Percentiles rank a stretch among this genome's conserved stretches.
phyloP scores from a whole-genome alignment of 139 green algal species.

The Asterochloris erici region DNA sequence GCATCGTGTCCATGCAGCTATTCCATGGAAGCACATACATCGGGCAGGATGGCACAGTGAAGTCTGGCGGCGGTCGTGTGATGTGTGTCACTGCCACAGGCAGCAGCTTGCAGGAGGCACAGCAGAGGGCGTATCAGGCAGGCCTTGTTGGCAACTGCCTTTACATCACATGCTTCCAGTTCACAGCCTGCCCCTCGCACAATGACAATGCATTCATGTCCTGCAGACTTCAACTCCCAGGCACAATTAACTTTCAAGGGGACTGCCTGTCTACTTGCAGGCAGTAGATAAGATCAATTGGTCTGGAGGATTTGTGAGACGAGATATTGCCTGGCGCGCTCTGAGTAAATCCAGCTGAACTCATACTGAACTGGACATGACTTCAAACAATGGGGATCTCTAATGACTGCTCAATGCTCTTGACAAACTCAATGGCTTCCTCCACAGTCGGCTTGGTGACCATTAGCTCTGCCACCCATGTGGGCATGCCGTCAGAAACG shows the following conservation, averaged over 20 bases:
- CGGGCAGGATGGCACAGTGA: constrained; percentile 46
- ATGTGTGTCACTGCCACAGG: constrained; percentile 79
- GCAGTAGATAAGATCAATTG: constrained; percentile 78
- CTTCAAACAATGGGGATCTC: constrained; percentile 18
- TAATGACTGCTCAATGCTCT: constrained; percentile 45
- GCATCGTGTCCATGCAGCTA: constrained; percentile 37
- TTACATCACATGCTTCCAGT: neutral
- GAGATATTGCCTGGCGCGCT: constrained; percentile 87
- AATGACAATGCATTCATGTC: neutral
- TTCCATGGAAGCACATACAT: constrained; percentile 83
- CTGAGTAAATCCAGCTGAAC: too few relatives aligned
- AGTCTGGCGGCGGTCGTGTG: constrained; percentile 73
- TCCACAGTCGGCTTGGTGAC: constrained; percentile 51
- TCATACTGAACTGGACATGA: neutral
- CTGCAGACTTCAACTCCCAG: neutral
- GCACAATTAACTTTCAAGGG: neutral
- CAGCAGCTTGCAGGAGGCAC: constrained; percentile 57
- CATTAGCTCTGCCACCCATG: constrained; percentile 78
- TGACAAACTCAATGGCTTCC: constrained; percentile 70
- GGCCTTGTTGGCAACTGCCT: neutral
- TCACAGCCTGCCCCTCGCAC: too few relatives aligned
- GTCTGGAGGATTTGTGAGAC: constrained; percentile 78
- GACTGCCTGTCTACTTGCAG: constrained; percentile 22
- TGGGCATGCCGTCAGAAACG: constrained; percentile 80
- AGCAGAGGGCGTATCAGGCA: constrained; percentile 72